Base-by-base conservation (phyloP, 495 filamentous ascomycete species). In the Hypomontagnella monticulosa region DNA sequence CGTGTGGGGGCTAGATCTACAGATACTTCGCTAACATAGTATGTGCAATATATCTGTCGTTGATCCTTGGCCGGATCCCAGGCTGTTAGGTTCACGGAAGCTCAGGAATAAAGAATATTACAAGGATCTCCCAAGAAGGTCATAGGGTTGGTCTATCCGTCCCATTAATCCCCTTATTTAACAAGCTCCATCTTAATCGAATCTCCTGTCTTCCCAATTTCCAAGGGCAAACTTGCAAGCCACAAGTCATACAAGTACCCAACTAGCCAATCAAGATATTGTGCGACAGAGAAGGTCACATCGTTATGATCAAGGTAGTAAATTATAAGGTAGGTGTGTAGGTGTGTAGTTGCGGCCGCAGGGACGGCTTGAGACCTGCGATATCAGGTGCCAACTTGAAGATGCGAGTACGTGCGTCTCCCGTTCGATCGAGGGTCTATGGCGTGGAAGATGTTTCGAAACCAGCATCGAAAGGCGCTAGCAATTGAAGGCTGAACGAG, bases 371-470 rank as follows among this genome's bases (percentile, higher is more conserved):
- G 4, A 38, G 41, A 52, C 33, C 42, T 49, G 54, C 30, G 44
- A 68, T 60, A 68, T 68, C 66, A 68, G 66, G 66, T 68, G 66
- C 66, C 27, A 20, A 30, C 30, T 42, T 46, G 49, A 49, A 46
- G 59, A 63, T 68, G 66, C 66, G 66, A 68, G 66, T 68, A 63
- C 66, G 49, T 68, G 66, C 66, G 55, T 63, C 59, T 59, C 59
- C 54, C 43, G 50, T 27, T 61, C 36, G 41, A 57, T 20, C 20
- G 55, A 55, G 15, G 19, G 37, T 59, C 30, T 42, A 36, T 50
- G 38, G 53, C 34, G 42, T 19, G 23, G 54, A 34, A 36, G 18
- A 27, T 37, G 42, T 55, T 51, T 64, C 52, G 48, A 58, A 49
- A 54, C 54, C 23, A 58, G 37, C 44, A 58, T 53, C 27, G 15